A percentile compares a stretch with the other conserved stretches of the same genome.
phyloP scores from a whole-genome alignment of 805 yeast species.

The Wickerhamomyces sydowiorum region DNA sequence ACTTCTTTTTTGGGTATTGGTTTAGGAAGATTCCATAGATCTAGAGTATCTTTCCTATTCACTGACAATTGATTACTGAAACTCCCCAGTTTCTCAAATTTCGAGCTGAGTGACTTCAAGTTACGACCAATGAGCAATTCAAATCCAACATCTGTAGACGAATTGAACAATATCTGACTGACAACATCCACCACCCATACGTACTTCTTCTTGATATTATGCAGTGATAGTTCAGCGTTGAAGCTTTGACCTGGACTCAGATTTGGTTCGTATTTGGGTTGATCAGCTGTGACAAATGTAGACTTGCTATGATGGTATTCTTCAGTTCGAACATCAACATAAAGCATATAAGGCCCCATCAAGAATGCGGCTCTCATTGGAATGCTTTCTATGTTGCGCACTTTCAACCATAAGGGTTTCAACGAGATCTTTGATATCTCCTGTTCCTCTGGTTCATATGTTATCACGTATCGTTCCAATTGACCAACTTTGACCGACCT shows the following conservation, averaged over 20 bases:
- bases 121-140: constrained; percentile 50
- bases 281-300: constrained; percentile 67
- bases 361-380: constrained; percentile 66
- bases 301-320: constrained; percentile 46
- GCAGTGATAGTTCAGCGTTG: constrained; percentile 55
- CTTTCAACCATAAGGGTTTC: constrained; percentile 42
- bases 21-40: constrained; percentile 65
- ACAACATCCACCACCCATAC: constrained; percentile 68
- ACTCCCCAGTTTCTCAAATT: constrained; percentile 26
- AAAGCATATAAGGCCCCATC: constrained; percentile 71
- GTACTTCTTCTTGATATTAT: constrained; percentile 51
- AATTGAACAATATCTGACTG: constrained; percentile 66
- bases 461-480: constrained; percentile 47
- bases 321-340: constrained; percentile 58
- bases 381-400: constrained; percentile 58
- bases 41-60: constrained; percentile 48
- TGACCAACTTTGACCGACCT: constrained; percentile 53
- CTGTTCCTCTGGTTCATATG: constrained; percentile 37
- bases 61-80: constrained; percentile 37
- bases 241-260: constrained; percentile 63
- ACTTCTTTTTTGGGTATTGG: constrained; percentile 37
- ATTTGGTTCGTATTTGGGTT: constrained; percentile 70
- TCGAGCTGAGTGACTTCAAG: constrained; percentile 20
- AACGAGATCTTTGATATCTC: constrained; percentile 19
- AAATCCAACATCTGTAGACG: constrained; percentile 53